Evolutionary conservation across 352 stramenopile genomes (phyloP).

Genomic region (Phytopythium sindhum): DNA sequence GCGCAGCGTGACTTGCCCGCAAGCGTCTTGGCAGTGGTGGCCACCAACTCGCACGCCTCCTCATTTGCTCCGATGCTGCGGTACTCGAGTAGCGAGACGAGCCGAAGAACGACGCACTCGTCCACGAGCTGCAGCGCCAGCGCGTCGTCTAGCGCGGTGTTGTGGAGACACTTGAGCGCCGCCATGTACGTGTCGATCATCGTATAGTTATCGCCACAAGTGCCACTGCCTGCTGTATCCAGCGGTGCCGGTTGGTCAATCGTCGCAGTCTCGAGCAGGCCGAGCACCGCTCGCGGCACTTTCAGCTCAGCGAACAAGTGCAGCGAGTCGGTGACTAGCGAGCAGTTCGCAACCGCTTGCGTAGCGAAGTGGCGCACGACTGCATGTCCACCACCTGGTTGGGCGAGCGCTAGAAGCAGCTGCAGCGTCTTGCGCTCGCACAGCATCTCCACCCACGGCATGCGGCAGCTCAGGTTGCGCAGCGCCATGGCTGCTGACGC

Average conservation of each 20-base stretch:
- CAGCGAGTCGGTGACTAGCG: constrained; percentile 63
- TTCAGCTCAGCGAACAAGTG: constrained; percentile 72
- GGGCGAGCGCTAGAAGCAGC: constrained; percentile 54
- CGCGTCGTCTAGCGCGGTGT: constrained; percentile 55
- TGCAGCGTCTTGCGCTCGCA: constrained; percentile 68
- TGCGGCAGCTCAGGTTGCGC: constrained; percentile 65
- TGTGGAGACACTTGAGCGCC: constrained; percentile 65
- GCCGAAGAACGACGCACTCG: constrained; percentile 34
- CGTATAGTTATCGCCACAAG: not conserved
- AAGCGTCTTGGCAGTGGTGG: constrained; percentile 39
- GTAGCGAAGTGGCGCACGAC: constrained; percentile 63
- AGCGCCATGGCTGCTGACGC: constrained; percentile 71
- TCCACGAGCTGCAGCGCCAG: constrained; percentile 60
- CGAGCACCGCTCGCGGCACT: constrained; percentile 44
- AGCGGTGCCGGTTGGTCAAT: constrained; percentile 1
- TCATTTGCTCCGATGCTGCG: constrained; percentile 32
- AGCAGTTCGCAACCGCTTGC: constrained; percentile 74
- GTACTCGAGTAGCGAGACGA: constrained; percentile 49
- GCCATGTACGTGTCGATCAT: constrained; percentile 57
- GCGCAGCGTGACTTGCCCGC: constrained; percentile 48
- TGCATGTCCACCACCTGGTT: constrained; percentile 31
- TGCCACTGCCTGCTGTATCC: not conserved
- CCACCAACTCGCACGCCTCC: constrained; percentile 38
- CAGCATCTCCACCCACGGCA: constrained; percentile 79
- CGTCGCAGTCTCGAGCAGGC: constrained; percentile 36